A percentile compares a stretch with the other conserved stretches of the same genome.
Conservation (phyloP, 176 grass and related monocot species). For the Cocos nucifera region DNA sequence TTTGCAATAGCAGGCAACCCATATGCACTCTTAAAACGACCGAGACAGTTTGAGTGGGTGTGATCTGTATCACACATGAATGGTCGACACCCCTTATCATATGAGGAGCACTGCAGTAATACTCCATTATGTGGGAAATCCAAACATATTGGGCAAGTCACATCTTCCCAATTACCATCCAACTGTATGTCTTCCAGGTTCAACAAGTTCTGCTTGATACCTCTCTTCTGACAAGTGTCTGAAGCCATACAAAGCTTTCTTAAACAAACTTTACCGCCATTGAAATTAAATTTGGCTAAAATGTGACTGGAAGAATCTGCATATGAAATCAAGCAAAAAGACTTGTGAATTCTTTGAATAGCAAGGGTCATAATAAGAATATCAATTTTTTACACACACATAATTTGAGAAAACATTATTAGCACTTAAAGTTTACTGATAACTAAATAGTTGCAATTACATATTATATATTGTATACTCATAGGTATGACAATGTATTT, state of each 20-base stretch:
- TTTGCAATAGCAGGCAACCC: constrained; percentile 52
- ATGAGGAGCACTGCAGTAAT: constrained; percentile 62
- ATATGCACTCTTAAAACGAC: constrained; percentile 78
- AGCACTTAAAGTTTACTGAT: no score
- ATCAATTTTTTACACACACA: no score
- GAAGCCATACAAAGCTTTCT: constrained; percentile 32
- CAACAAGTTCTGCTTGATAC: constrained; percentile 34
- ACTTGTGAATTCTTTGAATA: no score
- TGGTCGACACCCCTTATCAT: constrained; percentile 80
- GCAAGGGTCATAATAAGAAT: no score
- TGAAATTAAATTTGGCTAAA: not conserved
- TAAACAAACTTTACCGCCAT: not conserved
- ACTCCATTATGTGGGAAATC: constrained; percentile 89
- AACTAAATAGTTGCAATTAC: no score
- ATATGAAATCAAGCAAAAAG: no score
- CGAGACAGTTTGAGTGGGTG: constrained; percentile 80
- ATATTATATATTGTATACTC: no score
- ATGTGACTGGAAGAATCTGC: no score
- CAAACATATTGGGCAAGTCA: constrained; percentile 85
- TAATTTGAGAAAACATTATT: no score
- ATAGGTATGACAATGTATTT: no score
- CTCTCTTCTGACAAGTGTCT: constrained; percentile 35
- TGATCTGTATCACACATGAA: constrained; percentile 94
- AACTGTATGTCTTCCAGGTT: constrained; percentile 44
- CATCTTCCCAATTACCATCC: constrained; percentile 60